These are phyloP conservation scores for Rosa multiflora DNA, from an alignment of 306 rosid genomes.

Conservation along the genomic window DNA sequence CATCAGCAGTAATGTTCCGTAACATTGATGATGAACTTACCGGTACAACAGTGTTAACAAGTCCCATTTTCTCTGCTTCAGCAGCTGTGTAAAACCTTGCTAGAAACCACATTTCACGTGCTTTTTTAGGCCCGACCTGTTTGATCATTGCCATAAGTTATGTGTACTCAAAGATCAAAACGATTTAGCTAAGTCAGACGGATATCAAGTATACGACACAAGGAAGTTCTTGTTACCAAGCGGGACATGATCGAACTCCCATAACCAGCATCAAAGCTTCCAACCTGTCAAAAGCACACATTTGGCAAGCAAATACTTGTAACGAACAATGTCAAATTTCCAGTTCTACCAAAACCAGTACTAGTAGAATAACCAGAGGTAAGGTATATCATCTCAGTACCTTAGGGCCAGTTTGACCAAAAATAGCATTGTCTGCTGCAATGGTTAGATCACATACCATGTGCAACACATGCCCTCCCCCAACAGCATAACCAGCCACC, in stretches of 20 bases:
- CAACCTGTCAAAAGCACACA: conserved; percentile 52
- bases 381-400: conserved; percentile 42
- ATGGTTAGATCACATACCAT: conserved; percentile 94
- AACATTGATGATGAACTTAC: conserved; percentile 40
- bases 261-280: conserved; percentile 98
- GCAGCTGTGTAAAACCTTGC: conserved; percentile 76
- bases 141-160: conserved; percentile 8
- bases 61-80: conserved; percentile 98
- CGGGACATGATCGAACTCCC: conserved; percentile 97
- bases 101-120: conserved; percentile 92
- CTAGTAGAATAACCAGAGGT: background rate
- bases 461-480: conserved; percentile 85
- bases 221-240: conserved; percentile 49
- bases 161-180: conserved; percentile 6
- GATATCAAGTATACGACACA: background rate
- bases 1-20: background rate
- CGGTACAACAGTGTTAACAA: conserved; percentile 76
- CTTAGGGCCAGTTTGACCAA: conserved; percentile 99
- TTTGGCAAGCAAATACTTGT: background rate
- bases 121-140: conserved; percentile 85
- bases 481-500: conserved; percentile 96
- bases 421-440: conserved; percentile 86
- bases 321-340: background rate
- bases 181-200: background rate
- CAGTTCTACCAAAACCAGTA: background rate